Evolutionary conservation across 805 yeast genomes (phyloP).

Genomic region (Cyberlindnera mississippiensis): DNA sequence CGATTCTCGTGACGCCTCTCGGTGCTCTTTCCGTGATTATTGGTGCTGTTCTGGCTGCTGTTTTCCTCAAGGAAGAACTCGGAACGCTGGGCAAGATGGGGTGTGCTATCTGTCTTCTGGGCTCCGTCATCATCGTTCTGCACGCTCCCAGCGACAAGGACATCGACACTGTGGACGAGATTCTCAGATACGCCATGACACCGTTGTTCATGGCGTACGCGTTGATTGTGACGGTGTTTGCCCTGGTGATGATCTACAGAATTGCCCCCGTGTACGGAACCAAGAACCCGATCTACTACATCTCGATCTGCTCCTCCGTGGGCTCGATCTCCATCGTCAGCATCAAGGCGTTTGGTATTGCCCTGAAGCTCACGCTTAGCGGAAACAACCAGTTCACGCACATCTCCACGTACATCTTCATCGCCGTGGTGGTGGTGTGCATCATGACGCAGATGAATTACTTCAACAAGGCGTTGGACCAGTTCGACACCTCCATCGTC

Average conservation of each 20-base stretch:
- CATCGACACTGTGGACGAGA: conserved; percentile 83
- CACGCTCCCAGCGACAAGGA: conserved; percentile 97
- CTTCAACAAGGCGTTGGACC: conserved; percentile 89
- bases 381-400: conserved; percentile 90
- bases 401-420: conserved; percentile 77
- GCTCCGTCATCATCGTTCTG: conserved; percentile 80
- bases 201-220: conserved; percentile 75
- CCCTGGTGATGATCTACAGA: conserved; percentile 74
- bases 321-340: conserved; percentile 91
- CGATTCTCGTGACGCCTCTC: conserved; percentile 84
- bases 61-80: conserved; percentile 79
- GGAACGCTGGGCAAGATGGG: conserved; percentile 90
- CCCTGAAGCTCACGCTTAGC: conserved; percentile 73
- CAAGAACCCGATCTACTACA: conserved; percentile 81
- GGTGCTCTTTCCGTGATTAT: conserved; percentile 89
- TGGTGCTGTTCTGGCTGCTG: conserved; percentile 86
- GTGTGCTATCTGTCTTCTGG: conserved; percentile 84
- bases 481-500: conserved; percentile 87
- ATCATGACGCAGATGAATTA: conserved; percentile 90
- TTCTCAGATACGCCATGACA: conserved; percentile 69
- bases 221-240: conserved; percentile 56
- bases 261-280: conserved; percentile 79
- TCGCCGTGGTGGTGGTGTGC: conserved; percentile 72
- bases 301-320: conserved; percentile 84
- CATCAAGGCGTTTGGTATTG: conserved; percentile 91